A percentile compares a stretch with the other conserved stretches of the same genome.
phyloP scores from a whole-genome alignment of 805 yeast genomes.

The Candida tammaniensis region DNA sequence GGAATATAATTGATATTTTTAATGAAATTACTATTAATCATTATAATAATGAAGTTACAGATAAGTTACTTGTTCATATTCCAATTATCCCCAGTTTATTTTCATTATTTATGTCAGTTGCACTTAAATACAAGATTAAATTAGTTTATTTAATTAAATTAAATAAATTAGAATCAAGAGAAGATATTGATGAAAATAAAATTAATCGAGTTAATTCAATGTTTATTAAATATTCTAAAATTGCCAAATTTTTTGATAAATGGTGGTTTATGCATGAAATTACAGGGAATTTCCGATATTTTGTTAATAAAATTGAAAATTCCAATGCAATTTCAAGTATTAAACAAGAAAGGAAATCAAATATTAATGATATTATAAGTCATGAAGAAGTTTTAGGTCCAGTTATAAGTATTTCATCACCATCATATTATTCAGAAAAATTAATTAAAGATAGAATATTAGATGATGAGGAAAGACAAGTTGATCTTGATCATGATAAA shows the following conservation, averaged over 20 bases:
- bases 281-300: constrained; percentile 2
- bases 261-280: constrained; percentile 16
- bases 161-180: constrained; percentile 2
- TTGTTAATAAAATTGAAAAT: constrained; percentile 5
- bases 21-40: neutral
- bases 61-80: constrained; percentile 4
- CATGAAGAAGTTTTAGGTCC: constrained; percentile 4
- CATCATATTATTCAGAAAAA: constrained; percentile 1
- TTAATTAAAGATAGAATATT: neutral
- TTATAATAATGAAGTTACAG: neutral
- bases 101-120: constrained; percentile 6
- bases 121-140: constrained; percentile 12
- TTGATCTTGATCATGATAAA: neutral
- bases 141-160: constrained; percentile 9
- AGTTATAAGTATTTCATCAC: constrained; percentile 5
- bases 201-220: neutral
- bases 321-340: too few relatives aligned
- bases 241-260: constrained; percentile 1
- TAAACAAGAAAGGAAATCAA: neutral
- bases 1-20: neutral
- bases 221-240: neutral
- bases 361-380: neutral
- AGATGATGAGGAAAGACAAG: neutral
- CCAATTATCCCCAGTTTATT: constrained; percentile 10
- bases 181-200: constrained; percentile 4